Percentiles rank a stretch among this genome's conserved stretches.
These are phyloP conservation scores for Septoria linicola DNA, from an alignment of 2,329 filamentous ascomycete genomes.

Conservation along the genomic window DNA sequence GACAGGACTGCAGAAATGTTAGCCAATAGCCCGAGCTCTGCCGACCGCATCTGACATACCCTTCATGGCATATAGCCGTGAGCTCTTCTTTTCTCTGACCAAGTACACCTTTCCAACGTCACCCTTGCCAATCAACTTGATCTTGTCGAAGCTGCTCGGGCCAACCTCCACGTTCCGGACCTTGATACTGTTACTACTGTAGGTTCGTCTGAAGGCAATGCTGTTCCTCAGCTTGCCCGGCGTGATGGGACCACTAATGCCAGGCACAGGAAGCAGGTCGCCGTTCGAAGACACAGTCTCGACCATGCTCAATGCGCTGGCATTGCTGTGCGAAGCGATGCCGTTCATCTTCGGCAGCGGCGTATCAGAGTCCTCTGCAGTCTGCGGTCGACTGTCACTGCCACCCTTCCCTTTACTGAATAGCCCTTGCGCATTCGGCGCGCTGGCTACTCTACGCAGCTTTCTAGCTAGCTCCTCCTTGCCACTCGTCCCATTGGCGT, in stretches of 20 bases:
- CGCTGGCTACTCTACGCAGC: conserved; percentile 88
- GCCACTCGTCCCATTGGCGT: conserved; percentile 70
- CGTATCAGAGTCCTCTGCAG: conserved; percentile 65
- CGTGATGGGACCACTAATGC: conserved; percentile 61
- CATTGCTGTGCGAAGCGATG: conserved; percentile 49
- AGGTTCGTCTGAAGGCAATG: conserved; percentile 84
- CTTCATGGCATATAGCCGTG: conserved; percentile 96
- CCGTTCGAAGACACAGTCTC: conserved; percentile 43
- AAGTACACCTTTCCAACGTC: conserved; percentile 98
- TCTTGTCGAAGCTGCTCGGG: conserved; percentile 96
- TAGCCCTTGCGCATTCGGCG: conserved; percentile 92
- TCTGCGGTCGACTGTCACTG: conserved; percentile 54
- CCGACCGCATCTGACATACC: conserved; percentile 55
- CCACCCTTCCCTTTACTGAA: conserved; percentile 54
- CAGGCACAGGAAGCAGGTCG: conserved; percentile 40
- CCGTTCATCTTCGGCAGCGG: conserved; percentile 56
- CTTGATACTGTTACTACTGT: conserved; percentile 99
- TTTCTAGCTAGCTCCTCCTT: conserved; percentile 95
- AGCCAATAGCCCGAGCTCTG: background rate
- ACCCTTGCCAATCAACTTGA: conserved; percentile 97
- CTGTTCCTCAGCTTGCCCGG: conserved; percentile 64
- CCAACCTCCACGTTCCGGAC: conserved; percentile 95
- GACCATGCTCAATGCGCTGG: conserved; percentile 54
- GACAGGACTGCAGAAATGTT: conserved; percentile 69
- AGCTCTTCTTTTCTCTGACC: conserved; percentile 96